Base-by-base conservation (phyloP, 2,329 filamentous ascomycete genomes). In the Dactylellina cionopaga region DNA sequence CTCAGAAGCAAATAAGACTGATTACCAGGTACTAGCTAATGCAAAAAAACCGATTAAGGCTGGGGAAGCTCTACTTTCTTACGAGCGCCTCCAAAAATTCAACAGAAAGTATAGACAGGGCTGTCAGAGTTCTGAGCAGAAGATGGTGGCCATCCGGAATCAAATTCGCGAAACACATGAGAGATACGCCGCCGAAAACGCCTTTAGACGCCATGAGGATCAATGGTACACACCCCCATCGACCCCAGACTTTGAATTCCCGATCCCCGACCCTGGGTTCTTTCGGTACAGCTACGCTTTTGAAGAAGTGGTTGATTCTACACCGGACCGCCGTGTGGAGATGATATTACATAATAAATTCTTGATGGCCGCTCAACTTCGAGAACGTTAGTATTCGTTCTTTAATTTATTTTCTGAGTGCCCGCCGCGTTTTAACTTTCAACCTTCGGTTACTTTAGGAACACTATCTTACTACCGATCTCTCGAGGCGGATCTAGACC, bases 331-430 rank as follows among this genome's bases (percentile, higher is more conserved):
- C 2, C 46, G 59, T 2, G 2, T n/a, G 7, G 9, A 15, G 3
- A 46, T 54, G 25, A 0, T 64, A 6, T 22, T 25, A n/a, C 47
- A 64, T 17, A 64, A 64, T 35, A 7, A 52, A 17, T 19, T 15
- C 1, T 51, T 64, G 15, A n/a, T n/a, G n/a, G n/a, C n/a, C n/a
- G n/a, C n/a, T n/a, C n/a, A n/a, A n/a, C n/a, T n/a, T n/a, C n/a
- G n/a, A n/a, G n/a, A n/a, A n/a, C n/a, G n/a, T n/a, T n/a, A n/a
- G n/a, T n/a, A n/a, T n/a, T n/a, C n/a, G n/a, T n/a, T n/a, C n/a
- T n/a, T n/a, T n/a, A n/a, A n/a, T n/a, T n/a, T n/a, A n/a, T n/a
- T n/a, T n/a, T n/a, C n/a, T n/a, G n/a, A n/a, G n/a, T n/a, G n/a
- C n/a, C n/a, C n/a, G n/a, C n/a, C n/a, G n/a, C n/a, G n/a, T n/a